phyloP scores from a whole-genome alignment of 139 green algal species.

The Chlorella sorokiniana region DNA sequence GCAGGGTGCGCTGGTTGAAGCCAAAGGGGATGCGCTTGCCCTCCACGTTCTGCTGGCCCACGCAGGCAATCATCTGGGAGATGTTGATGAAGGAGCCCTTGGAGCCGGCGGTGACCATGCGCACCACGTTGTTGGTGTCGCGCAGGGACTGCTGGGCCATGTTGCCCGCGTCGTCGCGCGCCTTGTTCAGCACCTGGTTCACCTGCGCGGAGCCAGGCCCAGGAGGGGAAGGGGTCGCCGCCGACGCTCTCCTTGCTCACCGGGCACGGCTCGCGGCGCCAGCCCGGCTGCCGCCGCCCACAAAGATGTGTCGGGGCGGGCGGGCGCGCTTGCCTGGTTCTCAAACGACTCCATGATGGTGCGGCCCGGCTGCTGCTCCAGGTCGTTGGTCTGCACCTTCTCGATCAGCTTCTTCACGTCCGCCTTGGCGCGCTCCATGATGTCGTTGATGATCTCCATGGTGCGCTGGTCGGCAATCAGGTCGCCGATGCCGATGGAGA shows the following conservation, averaged over 20 bases:
- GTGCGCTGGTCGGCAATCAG: constrained; percentile 93
- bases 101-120: constrained; percentile 94
- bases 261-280: no score
- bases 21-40: constrained; percentile 98
- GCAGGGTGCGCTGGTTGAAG: constrained; percentile 91
- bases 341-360: constrained; percentile 97
- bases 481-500: constrained; percentile 98
- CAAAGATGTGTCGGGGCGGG: not conserved
- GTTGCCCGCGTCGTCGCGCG: constrained; percentile 93
- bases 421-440: constrained; percentile 87
- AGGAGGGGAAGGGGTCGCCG: not conserved
- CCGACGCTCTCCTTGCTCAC: no score
- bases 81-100: constrained; percentile 99
- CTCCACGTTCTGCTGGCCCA: constrained; percentile 99
- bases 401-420: constrained; percentile 88
- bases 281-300: not conserved
- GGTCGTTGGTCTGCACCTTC: constrained; percentile 75
- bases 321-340: constrained; percentile 48
- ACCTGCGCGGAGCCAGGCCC: constrained; percentile 45
- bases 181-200: constrained; percentile 93
- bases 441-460: constrained; percentile 92
- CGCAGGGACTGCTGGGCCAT: constrained; percentile 80
- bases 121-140: constrained; percentile 98
- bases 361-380: constrained; percentile 91
- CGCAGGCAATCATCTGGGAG: constrained; percentile 99